Evolutionary conservation across 139 green algal genomes (phyloP).

Genomic region (Haematococcus lacustris): DNA sequence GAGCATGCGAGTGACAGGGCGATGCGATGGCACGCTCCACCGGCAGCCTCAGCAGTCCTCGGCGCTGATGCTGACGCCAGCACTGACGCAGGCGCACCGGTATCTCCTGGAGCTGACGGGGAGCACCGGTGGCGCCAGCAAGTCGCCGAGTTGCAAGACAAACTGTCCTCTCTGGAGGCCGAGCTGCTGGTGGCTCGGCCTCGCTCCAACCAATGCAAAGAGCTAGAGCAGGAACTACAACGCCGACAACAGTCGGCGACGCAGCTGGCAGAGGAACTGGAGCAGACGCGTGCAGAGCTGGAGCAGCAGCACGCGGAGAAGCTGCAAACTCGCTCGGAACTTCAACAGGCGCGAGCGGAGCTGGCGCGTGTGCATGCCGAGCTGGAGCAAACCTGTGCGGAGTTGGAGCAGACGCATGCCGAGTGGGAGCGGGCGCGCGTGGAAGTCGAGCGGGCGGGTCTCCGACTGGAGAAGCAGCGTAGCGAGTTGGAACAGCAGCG

Average conservation of each 20-base stretch:
- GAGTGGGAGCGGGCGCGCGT: not conserved
- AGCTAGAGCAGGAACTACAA: not conserved
- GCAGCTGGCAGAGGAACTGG: constrained; percentile 12
- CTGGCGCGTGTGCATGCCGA: not conserved
- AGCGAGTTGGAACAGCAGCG: not conserved
- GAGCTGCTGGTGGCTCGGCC: not conserved
- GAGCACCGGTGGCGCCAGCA: no score
- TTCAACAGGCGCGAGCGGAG: not conserved
- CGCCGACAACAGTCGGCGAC: not conserved
- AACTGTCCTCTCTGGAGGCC: not conserved
- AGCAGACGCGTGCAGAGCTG: constrained; percentile 5
- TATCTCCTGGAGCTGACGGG: no score
- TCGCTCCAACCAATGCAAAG: not conserved
- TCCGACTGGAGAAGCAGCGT: no score
- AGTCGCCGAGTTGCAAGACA: constrained; percentile 3
- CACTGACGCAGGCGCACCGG: no score
- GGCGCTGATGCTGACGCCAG: no score
- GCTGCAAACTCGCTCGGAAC: not conserved
- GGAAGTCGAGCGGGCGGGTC: not conserved
- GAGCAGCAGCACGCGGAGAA: not conserved
- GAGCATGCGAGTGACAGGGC: no score
- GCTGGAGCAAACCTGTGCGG: not conserved
- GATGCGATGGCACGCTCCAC: no score
- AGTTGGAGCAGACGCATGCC: constrained; percentile 1
- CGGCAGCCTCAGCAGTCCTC: no score